Base-by-base conservation (phyloP, 1,284 basidiomycete species). In the Rhizoctonia solani region DNA sequence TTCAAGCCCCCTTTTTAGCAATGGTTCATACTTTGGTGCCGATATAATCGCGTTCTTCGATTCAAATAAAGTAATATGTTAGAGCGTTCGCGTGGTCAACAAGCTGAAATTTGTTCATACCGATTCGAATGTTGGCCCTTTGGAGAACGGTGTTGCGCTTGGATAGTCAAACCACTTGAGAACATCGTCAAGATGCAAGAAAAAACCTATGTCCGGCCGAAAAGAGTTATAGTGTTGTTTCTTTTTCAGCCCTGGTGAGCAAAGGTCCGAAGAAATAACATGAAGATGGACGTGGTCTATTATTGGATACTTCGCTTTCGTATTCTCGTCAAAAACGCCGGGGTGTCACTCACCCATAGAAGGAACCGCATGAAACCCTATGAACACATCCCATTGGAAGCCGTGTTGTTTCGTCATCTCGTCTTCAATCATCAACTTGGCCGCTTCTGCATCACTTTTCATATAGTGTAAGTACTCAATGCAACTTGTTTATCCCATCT, bases 151-250 rank as follows among this genome's bases (percentile, higher is more conserved):
- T 81, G 81, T 13, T 81, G 59, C 59, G n/a, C 37, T 77, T 42
- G 79, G 85, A 4, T 83, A 80, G 39, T 88, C 86, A 61, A 93
- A 87, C 88, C 90, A 93, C 0, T 81, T 79, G 44, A 90, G 77
- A 3, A 97, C 88, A 4, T 92, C 85, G 37, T 85, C 81, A 3
- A 97, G 78, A 63, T 87, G 84, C 0, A 98, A 74, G 76, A 97
- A 98, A 79, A 95, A 98, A 0, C 93, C 95, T 2, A 85, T 80
- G 30, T 83, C 83, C 0, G 95, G 96, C 72, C 92, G 87, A 79
- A 98, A 99, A 1, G 93, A 93, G 75, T 96, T 94, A 79, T 94
- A 94, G 73, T 98, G 95, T 74, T 92, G 95, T 81, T 97, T 98
- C 70, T 84, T 85, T 77, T 96, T 98, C 78, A 98, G 78, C 39